Evolutionary conservation across 2,329 filamentous ascomycete species (phyloP), one percentile per base, ranked within the genome.

Genomic region (Arthroderma sp.): DNA sequence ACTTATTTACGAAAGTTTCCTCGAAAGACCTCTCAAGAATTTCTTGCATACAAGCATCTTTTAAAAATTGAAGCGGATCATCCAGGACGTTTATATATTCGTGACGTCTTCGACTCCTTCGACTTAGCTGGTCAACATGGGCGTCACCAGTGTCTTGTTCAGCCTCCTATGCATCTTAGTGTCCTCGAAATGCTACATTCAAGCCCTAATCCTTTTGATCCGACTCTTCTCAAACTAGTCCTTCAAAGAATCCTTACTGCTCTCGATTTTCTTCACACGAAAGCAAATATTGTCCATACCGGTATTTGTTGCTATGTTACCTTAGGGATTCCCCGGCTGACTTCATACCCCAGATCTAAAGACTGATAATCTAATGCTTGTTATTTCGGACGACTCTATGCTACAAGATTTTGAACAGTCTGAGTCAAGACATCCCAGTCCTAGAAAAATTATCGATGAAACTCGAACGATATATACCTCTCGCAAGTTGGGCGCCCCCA

Each of bases 261-360:
- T n/a, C 59, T 70, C 3, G 64, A 71, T 27, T 53, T 61, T 31
- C 50, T 71, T 33, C 67, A 71, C 49, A 59, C 57, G 4, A 61
- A 69, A 50, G 63, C 61, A 53, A 61, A 63, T 31, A 52, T 72
- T 46, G 58, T 69, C 22, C 68, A 72, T 52, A 70, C 64, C 41
- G 65, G 65, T 67, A 57, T 1, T 22, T 22, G 15, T 22, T 22
- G 15, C 15, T 22, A 22, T 22, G 1, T 22, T 3, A 22, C 15
- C 15, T 22, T 22, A 22, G 15, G 15, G 15, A 3, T 22, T 22
- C 15, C 15, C 15, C 15, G 15, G 15, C 15, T 22, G 15, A 22
- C 15, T 22, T 22, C 15, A 22, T 22, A 22, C 15, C 15, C 15
- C 15, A 22, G 15, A 22, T 22, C 15, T 22, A 22, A 22, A 22